phyloP scores from a whole-genome alignment of 192 early-diverging fungal species.

The Entomortierella beljakovae region DNA sequence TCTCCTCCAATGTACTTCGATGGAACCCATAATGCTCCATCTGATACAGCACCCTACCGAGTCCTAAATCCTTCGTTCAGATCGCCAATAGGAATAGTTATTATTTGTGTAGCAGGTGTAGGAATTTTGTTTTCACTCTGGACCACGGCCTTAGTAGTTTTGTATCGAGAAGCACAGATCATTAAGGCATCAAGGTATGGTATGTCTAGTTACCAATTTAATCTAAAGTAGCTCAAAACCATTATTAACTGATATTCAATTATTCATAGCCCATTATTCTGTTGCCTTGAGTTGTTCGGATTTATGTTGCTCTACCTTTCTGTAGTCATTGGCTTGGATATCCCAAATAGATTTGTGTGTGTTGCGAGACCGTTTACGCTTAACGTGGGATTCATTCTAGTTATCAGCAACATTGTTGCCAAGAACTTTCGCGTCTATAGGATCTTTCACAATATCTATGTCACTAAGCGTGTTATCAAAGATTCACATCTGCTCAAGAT shows the following conservation, averaged over 20 bases:
- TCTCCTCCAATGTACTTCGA: slow-evolving; percentile 57
- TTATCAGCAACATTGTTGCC: slow-evolving; percentile 62
- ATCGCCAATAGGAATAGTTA: slow-evolving; percentile 52
- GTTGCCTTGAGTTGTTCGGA: slow-evolving; percentile 62
- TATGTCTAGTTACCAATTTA: background rate
- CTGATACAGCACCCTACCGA: slow-evolving; percentile 55
- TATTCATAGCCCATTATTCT: slow-evolving; percentile 58
- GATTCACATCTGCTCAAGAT: slow-evolving; percentile 59
- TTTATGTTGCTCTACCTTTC: slow-evolving; percentile 59
- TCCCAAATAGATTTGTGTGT: slow-evolving; percentile 53
- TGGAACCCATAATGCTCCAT: slow-evolving; percentile 55
- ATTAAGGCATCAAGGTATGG: slow-evolving; percentile 64
- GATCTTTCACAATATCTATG: slow-evolving; percentile 66
- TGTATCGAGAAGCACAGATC: slow-evolving; percentile 50
- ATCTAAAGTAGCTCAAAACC: no score
- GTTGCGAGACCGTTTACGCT: slow-evolving; percentile 50
- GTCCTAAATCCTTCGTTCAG: slow-evolving; percentile 56
- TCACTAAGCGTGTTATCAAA: slow-evolving; percentile 59
- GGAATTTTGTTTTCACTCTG: slow-evolving; percentile 53
- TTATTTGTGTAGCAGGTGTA: slow-evolving; percentile 42
- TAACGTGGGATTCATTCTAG: slow-evolving; percentile 56
- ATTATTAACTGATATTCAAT: background rate
- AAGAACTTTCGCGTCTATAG: slow-evolving; percentile 67
- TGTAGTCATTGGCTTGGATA: slow-evolving; percentile 51
- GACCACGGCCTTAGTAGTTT: slow-evolving; percentile 51